Percentiles rank a stretch among this genome's conserved stretches.
These are phyloP conservation scores for Xylariales sp. DNA, from an alignment of 2,329 filamentous ascomycete species.

Conservation along the genomic window DNA sequence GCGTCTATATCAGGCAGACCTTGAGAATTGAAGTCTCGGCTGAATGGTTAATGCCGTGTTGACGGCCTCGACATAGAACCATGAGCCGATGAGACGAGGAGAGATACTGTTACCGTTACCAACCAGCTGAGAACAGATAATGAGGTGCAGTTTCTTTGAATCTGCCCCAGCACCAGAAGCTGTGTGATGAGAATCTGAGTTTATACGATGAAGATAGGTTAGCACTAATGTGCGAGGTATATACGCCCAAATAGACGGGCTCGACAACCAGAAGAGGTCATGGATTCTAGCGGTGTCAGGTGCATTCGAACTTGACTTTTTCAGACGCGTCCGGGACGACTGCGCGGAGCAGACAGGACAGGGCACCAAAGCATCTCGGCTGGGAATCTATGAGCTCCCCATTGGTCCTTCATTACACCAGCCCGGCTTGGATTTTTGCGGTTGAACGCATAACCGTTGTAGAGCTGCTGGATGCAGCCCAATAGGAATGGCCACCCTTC, in stretches of 20 bases:
- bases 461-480: slow-evolving; percentile 32
- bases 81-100: neutral
- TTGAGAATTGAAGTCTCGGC: slow-evolving; percentile 39
- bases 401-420: slow-evolving; percentile 42
- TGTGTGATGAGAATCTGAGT: too few relatives aligned
- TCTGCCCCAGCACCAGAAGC: too few relatives aligned
- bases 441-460: slow-evolving; percentile 50
- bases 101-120: neutral
- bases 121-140: neutral
- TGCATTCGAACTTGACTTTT: slow-evolving; percentile 1
- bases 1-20: slow-evolving; percentile 32
- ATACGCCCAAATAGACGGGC: neutral
- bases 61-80: slow-evolving; percentile 26
- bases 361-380: slow-evolving; percentile 35
- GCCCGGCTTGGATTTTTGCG: slow-evolving; percentile 40
- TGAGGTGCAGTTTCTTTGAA: too few relatives aligned
- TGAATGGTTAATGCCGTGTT: slow-evolving; percentile 46
- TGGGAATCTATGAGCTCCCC: slow-evolving; percentile 29
- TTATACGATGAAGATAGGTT: too few relatives aligned
- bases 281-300: slow-evolving; percentile 3
- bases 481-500: slow-evolving; percentile 30
- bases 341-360: slow-evolving; percentile 13
- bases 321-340: neutral
- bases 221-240: neutral
- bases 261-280: neutral